Percentiles rank a stretch among this genome's conserved stretches.
Evolutionary conservation across 805 yeast genomes (phyloP).

Genomic region (Ogataea corticis): DNA sequence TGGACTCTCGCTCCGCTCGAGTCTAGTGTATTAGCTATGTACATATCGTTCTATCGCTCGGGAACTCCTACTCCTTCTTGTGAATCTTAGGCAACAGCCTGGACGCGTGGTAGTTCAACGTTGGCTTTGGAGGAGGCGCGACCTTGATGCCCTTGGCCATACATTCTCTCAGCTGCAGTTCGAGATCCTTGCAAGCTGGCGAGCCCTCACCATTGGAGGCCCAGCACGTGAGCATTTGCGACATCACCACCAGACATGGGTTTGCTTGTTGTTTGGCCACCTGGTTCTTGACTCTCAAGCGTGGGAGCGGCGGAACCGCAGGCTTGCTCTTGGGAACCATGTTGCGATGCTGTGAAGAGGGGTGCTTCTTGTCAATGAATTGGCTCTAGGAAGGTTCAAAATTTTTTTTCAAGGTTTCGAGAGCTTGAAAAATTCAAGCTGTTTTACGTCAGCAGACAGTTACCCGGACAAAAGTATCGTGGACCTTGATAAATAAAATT

Average conservation of each 20-base stretch:
- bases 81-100: conserved; percentile 58
- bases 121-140: conserved; percentile 41
- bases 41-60: conserved; percentile 6
- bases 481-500: no score
- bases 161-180: conserved; percentile 70
- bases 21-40: conserved; percentile 17
- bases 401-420: no score
- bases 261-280: conserved; percentile 57
- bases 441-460: no score
- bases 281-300: conserved; percentile 69
- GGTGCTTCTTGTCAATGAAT: no score
- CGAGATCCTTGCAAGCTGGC: conserved; percentile 62
- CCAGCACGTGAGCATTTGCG: conserved; percentile 90
- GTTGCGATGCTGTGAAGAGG: neutral
- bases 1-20: no score
- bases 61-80: conserved; percentile 24
- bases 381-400: no score
- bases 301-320: conserved; percentile 68
- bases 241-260: conserved; percentile 79
- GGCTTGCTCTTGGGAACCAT: conserved; percentile 27
- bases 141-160: conserved; percentile 47
- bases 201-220: conserved; percentile 90
- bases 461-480: no score
- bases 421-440: no score
- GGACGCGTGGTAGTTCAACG: conserved; percentile 56